Base-by-base conservation (phyloP, 306 rosid genomes). In the Sechiopsis laciniata region DNA sequence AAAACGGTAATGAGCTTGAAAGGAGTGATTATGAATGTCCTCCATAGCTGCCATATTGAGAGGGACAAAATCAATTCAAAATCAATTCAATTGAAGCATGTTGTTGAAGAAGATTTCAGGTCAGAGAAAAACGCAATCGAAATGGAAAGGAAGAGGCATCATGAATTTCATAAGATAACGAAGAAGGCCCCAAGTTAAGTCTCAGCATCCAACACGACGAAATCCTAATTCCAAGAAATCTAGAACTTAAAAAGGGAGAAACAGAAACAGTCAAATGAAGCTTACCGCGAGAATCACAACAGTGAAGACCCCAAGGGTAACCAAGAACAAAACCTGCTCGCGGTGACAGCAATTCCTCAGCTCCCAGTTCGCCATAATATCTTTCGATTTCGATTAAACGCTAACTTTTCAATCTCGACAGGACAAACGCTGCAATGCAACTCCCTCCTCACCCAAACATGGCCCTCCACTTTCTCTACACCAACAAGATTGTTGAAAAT, bases 1-100 rank as follows among this genome's bases (percentile, higher is more conserved):
- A 92, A 92, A 82, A 92, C 97, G 7, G 96, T 92, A 76, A 92
- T 90, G 86, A 92, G 97, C 95, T 92, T 92, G 77, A 92, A 92
- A 53, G 97, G 97, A 32, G 96, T 89, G 69, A 92, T 89, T 20
- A 92, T 37, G 13, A 92, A 55, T 32, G 97, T 92, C 84, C 97
- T 88, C 97, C 97, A 92, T 54, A 46, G 86, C 98, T 93, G 77
- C 21, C 79, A 84, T 37, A 77, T 78, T 32, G 66, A 79, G 7
- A 22, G 42, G 71, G 20, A 9, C 1, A 29, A 35, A 61, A 21
- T 8, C 24, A 59, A 46, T 60, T n/a, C n/a, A n/a, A n/a, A n/a
- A n/a, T n/a, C n/a, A n/a, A 45, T 32, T 7, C 45, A 50, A 50
- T 3, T 1, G 0, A 12, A 50, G n/a, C 54, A 4, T 50, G 54